Evolutionary conservation across 163 green algal genomes (phyloP).

Genomic region (Smithsoniella earleae): DNA sequence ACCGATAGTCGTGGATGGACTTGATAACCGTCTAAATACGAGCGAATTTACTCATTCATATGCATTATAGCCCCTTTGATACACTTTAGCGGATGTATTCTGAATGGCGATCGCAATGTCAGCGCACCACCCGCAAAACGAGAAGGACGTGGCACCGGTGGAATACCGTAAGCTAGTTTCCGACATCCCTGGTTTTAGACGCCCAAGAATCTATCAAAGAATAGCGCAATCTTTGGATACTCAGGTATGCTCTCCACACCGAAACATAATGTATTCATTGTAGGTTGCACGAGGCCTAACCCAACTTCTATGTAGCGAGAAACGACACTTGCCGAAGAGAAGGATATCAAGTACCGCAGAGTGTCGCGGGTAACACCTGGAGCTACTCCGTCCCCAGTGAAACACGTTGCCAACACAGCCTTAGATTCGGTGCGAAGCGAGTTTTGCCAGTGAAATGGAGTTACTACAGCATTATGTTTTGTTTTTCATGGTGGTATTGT

Average conservation of each 20-base stretch:
- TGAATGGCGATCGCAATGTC: too few relatives aligned
- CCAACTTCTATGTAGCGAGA: neutral
- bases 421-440: neutral
- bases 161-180: too few relatives aligned
- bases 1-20: too few relatives aligned
- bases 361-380: neutral
- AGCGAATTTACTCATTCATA: too few relatives aligned
- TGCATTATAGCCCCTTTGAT: too few relatives aligned
- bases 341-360: neutral
- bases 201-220: conserved; percentile 25
- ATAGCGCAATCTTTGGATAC: neutral
- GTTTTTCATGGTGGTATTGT: neutral
- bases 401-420: neutral
- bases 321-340: neutral
- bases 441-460: neutral
- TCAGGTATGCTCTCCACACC: neutral
- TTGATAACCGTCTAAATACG: too few relatives aligned
- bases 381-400: neutral
- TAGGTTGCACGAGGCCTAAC: neutral
- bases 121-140: too few relatives aligned
- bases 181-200: conserved; percentile 25
- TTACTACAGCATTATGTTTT: neutral
- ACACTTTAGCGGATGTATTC: too few relatives aligned
- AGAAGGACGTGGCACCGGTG: too few relatives aligned
- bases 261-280: neutral